Evolutionary conservation across 495 filamentous ascomycete genomes (phyloP).

Genomic region (Melanomma pulvis-pyrius): DNA sequence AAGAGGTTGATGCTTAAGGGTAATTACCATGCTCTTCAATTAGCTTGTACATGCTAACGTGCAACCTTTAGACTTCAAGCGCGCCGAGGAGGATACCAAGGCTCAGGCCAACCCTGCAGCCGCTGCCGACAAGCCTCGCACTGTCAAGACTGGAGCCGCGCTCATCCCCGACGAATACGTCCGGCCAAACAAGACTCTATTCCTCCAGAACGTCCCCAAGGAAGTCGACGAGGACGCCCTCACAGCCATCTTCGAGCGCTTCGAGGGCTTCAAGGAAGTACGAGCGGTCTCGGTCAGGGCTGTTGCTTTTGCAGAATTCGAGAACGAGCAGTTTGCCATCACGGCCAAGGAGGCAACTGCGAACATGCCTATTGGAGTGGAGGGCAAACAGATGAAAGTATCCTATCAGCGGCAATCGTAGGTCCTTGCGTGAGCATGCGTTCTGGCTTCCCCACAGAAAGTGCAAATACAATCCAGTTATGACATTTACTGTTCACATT

Average conservation of each 20-base stretch:
- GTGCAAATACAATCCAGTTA: not conserved
- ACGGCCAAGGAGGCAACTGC: slow-evolving; percentile 93
- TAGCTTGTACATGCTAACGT: not conserved
- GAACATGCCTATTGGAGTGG: slow-evolving; percentile 80
- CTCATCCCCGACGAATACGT: slow-evolving; percentile 96
- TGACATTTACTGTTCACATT: not conserved
- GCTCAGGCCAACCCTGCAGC: slow-evolving; percentile 64
- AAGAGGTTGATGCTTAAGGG: slow-evolving; percentile 72
- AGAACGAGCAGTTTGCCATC: slow-evolving; percentile 84
- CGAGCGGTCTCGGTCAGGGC: slow-evolving; percentile 84
- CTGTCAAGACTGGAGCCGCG: slow-evolving; percentile 74
- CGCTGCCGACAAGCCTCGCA: slow-evolving; percentile 56
- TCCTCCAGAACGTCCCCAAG: slow-evolving; percentile 90
- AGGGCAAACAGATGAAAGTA: slow-evolving; percentile 60
- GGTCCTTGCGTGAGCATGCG: not conserved
- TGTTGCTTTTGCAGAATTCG: slow-evolving; percentile 97
- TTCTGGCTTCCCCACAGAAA: not conserved
- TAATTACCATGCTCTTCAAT: not conserved
- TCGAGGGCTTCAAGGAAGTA: slow-evolving; percentile 94
- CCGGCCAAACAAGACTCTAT: slow-evolving; percentile 96
- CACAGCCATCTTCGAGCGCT: slow-evolving; percentile 78
- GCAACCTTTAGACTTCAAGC: slow-evolving; percentile 73
- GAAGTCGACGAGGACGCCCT: slow-evolving; percentile 80
- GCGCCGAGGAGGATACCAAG: slow-evolving; percentile 88
- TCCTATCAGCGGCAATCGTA: slow-evolving; percentile 83